phyloP scores from a whole-genome alignment of 768 basidiomycete genomes.

The Kwoniella bestiolae region DNA sequence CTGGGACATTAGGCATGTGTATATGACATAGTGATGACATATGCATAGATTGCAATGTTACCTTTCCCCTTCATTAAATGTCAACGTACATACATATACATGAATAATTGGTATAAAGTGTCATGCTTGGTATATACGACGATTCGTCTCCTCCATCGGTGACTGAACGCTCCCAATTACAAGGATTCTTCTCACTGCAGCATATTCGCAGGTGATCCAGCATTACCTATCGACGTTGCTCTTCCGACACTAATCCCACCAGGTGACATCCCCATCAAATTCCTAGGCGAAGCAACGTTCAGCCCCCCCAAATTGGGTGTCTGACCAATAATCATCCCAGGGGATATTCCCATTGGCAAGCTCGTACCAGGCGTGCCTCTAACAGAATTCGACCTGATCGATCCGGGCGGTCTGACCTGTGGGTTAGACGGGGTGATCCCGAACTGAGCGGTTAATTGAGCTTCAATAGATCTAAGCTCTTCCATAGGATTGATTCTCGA shows the following conservation, averaged over 20 bases:
- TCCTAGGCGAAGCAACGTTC: not conserved
- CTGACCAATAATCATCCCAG: not conserved
- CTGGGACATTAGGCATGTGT: not conserved
- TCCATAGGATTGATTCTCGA: conserved; percentile 18
- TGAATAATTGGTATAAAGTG: no score
- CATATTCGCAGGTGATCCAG: not conserved
- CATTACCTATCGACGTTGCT: not conserved
- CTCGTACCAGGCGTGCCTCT: not conserved
- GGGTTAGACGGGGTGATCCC: not conserved
- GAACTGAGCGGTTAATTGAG: conserved; percentile 14
- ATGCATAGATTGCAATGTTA: not conserved
- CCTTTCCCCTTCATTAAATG: no score
- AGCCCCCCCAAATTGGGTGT: not conserved
- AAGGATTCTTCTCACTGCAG: not conserved
- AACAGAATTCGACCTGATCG: not conserved
- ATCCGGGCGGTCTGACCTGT: not conserved
- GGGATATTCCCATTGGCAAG: not conserved
- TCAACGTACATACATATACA: no score
- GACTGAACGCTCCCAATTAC: no score
- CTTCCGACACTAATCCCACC: not conserved
- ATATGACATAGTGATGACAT: not conserved
- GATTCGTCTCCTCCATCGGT: not conserved
- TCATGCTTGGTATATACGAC: not conserved
- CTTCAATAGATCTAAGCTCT: conserved; percentile 31
- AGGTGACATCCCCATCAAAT: conserved; percentile 4